Base-by-base conservation (phyloP, 306 rosid species). In the Lathyrus tuberosus region DNA sequence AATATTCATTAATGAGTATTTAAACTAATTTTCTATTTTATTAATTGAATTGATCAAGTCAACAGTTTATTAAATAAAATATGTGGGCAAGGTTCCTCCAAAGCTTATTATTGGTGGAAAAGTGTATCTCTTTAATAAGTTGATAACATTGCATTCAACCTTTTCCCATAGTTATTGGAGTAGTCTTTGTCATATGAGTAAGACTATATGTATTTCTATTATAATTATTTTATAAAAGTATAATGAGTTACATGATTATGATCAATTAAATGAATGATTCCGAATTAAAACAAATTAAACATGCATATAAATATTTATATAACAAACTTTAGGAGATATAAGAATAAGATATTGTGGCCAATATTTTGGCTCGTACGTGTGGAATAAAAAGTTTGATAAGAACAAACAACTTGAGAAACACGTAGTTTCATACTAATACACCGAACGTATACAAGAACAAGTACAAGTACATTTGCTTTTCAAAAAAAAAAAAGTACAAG, bases 161-260 rank as follows among this genome's bases (percentile, higher is more conserved):
- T 48, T 48, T 65, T 40, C 24, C 70, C 53, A 17, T 40, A 71
- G 72, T 66, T 57, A 80, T 65, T 57, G 77, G 77, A 40, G 58
- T 12, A 66, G 84, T 71, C 75, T 42, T 66, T 71, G 37, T 76
- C 84, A 26, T 42, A 76, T 15, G 78, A 76, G n/a, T 66, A 41
- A 14, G 64, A 71, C 84, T 60, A 51, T 26, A 28, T 51, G 13
- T 2, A 46, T 7, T 60, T 31, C 60, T 14, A n/a, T 20, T 37
- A 62, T 33, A 1, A 60, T n/a, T 1, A 7, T 48, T 48, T 48
- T 7, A 20, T 20, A 1, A 20, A 10, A 20, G 17, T 22, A 68
- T 24, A 4, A 67, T 31, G 28, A n/a, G 42, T 41, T 37, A 56
- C 22, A 61, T 10, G 57, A 17, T 37, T 16, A 58, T 71, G 59